phyloP scores from a whole-genome alignment of 108 stramenopile species.

The Discostella pseudostelligera region DNA sequence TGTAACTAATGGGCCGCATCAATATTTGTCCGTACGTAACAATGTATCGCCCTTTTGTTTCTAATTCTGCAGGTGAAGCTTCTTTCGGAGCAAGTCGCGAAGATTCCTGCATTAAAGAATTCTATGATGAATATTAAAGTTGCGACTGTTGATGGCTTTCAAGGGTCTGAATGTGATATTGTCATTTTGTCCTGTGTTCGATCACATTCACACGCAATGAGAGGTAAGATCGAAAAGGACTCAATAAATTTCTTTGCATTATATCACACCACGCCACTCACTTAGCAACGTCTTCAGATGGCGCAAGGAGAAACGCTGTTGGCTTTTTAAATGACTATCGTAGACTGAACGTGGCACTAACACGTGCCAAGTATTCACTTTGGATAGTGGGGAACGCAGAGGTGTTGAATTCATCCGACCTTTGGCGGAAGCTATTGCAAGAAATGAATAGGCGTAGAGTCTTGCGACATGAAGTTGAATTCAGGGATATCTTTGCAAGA shows the following conservation, averaged over 20 bases:
- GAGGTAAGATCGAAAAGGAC: slow-evolving; percentile 13
- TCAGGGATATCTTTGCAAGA: slow-evolving; percentile 7
- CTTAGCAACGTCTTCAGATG: neutral
- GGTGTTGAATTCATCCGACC: slow-evolving; percentile 27
- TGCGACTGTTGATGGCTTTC: slow-evolving; percentile 53
- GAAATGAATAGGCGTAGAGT: slow-evolving; percentile 13
- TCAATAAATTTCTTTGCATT: neutral
- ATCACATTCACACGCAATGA: slow-evolving; percentile 23
- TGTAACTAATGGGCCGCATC: neutral
- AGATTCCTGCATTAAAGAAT: slow-evolving; percentile 17
- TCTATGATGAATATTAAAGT: slow-evolving; percentile 37
- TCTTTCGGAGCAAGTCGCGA: slow-evolving; percentile 20
- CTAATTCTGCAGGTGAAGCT: slow-evolving; percentile 29
- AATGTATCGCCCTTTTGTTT: neutral
- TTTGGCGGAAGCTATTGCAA: slow-evolving; percentile 38
- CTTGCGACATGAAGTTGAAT: slow-evolving; percentile 5
- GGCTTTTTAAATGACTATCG: slow-evolving; percentile 58
- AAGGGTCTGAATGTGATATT: slow-evolving; percentile 49
- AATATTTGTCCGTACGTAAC: neutral
- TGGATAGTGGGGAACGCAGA: slow-evolving; percentile 56
- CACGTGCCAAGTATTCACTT: slow-evolving; percentile 49
- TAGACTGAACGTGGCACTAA: slow-evolving; percentile 64
- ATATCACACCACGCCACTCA: neutral
- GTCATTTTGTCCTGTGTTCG: slow-evolving; percentile 53
- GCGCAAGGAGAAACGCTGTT: slow-evolving; percentile 11